Conservation (phyloP, 2,329 filamentous ascomycete genomes). For the Arthrinium puccinioides region DNA sequence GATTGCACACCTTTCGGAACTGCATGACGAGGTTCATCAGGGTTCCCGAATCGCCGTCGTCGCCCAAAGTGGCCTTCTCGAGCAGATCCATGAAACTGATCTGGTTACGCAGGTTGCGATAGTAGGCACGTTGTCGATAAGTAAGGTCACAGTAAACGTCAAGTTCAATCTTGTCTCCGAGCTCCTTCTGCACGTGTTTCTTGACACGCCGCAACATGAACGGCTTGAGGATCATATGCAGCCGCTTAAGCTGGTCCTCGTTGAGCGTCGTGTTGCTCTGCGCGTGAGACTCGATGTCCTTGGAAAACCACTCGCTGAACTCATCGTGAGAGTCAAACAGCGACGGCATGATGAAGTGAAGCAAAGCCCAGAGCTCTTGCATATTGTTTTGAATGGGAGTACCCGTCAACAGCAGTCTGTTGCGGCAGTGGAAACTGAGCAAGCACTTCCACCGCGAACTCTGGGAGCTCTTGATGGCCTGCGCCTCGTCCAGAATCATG, state of each 20-base stretch:
- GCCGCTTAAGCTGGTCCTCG: slow-evolving; percentile 89
- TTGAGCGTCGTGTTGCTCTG: slow-evolving; percentile 99
- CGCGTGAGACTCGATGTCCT: slow-evolving; percentile 95
- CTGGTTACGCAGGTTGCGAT: slow-evolving; percentile 86
- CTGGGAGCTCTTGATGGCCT: slow-evolving; percentile 96
- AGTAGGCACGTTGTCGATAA: slow-evolving; percentile 90
- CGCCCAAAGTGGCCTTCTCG: slow-evolving; percentile 89
- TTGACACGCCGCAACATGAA: slow-evolving; percentile 99
- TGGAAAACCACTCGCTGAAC: slow-evolving; percentile 91
- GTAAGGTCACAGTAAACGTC: slow-evolving; percentile 96
- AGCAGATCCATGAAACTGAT: slow-evolving; percentile 99
- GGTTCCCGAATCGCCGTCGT: slow-evolving; percentile 90
- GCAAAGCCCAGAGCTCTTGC: slow-evolving; percentile 94
- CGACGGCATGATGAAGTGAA: slow-evolving; percentile 99
- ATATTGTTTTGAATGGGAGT: slow-evolving; percentile 99
- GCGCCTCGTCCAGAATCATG: slow-evolving; percentile 98
- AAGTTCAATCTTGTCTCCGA: slow-evolving; percentile 96
- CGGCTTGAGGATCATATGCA: slow-evolving; percentile 98
- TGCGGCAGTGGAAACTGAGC: slow-evolving; percentile 89
- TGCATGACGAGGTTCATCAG: slow-evolving; percentile 99
- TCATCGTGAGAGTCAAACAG: slow-evolving; percentile 92
- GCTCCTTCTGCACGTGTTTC: slow-evolving; percentile 98
- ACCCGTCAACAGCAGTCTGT: slow-evolving; percentile 86
- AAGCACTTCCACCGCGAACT: slow-evolving; percentile 97
- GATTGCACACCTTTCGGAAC: slow-evolving; percentile 98